Evolutionary conservation across 163 green algal genomes (phyloP).

Genomic region (Chloroidium sp.): DNA sequence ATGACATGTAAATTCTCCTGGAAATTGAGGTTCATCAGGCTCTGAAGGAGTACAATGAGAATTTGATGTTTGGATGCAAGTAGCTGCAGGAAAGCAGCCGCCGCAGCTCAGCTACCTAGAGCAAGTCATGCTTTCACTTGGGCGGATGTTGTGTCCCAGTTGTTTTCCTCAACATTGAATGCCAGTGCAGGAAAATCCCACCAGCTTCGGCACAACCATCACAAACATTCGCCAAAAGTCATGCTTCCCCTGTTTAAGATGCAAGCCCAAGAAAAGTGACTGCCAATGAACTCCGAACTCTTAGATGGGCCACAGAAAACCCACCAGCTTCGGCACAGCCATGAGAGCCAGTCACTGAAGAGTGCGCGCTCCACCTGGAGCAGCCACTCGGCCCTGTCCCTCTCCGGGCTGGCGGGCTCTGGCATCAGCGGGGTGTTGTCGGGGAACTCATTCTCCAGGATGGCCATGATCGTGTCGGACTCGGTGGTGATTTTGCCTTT

Average conservation of each 20-base stretch:
- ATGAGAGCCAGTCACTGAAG: slow-evolving; percentile 72
- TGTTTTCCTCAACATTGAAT: too few relatives aligned
- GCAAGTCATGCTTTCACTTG: too few relatives aligned
- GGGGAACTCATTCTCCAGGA: slow-evolving; percentile 63
- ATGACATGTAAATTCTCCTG: too few relatives aligned
- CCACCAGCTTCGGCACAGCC: slow-evolving; percentile 48
- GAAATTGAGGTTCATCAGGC: too few relatives aligned
- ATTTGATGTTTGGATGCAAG: too few relatives aligned
- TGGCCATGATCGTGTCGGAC: slow-evolving; percentile 52
- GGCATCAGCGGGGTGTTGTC: slow-evolving; percentile 66
- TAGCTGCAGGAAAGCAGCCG: too few relatives aligned
- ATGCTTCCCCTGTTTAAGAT: not conserved
- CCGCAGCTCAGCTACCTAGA: too few relatives aligned
- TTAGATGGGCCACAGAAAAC: not conserved
- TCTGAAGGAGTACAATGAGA: too few relatives aligned
- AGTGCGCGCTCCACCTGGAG: slow-evolving; percentile 65
- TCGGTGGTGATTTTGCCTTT: slow-evolving; percentile 78
- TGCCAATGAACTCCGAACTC: not conserved
- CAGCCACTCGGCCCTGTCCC: slow-evolving; percentile 40
- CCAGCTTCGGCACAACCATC: too few relatives aligned
- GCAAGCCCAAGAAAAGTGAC: not conserved
- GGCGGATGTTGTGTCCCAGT: too few relatives aligned
- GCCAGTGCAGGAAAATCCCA: too few relatives aligned
- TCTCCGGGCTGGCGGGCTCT: slow-evolving; percentile 27
- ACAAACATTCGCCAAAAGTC: too few relatives aligned